Conservation (phyloP, 352 stramenopile genomes). For the Globisporangium perplexum region DNA sequence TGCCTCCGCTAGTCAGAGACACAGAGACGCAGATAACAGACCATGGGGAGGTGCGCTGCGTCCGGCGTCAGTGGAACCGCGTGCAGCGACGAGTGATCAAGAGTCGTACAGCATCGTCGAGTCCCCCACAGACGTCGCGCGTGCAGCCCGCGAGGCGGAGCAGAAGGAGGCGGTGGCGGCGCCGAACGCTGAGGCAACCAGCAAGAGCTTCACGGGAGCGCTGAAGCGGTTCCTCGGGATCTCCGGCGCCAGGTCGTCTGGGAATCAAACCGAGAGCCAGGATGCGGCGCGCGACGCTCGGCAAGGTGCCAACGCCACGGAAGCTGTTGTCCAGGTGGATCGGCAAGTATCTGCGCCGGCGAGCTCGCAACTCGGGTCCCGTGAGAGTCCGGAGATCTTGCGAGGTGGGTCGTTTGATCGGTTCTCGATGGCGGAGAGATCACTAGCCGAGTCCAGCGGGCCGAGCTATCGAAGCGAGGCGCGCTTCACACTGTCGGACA, state of each 20-base stretch:
- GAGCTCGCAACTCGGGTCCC: neutral
- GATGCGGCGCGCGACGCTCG: neutral
- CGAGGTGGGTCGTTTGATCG: conserved; percentile 6
- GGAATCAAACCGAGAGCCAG: neutral
- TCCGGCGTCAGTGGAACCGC: conserved; percentile 11
- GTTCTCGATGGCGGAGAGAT: conserved; percentile 8
- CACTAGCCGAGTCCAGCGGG: conserved; percentile 18
- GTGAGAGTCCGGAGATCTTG: neutral
- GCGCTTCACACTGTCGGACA: neutral
- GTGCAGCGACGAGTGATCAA: conserved; percentile 18
- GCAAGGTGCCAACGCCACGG: neutral
- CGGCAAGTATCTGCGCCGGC: conserved; percentile 1
- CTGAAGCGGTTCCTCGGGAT: conserved; percentile 72
- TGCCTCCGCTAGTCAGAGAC: conserved; percentile 10
- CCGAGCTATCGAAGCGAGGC: neutral
- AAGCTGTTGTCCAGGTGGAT: neutral
- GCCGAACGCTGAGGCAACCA: conserved; percentile 4
- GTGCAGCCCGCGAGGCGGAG: neutral
- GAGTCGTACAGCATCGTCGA: conserved; percentile 58
- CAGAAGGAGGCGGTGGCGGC: neutral
- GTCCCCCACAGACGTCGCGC: conserved; percentile 10
- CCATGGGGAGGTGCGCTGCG: conserved; percentile 12
- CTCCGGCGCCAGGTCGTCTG: conserved; percentile 16
- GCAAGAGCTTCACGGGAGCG: conserved; percentile 34
- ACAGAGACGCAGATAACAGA: conserved; percentile 17